Conservation (phyloP, 2,329 filamentous ascomycete genomes). For the Metarhizium brunneum region DNA sequence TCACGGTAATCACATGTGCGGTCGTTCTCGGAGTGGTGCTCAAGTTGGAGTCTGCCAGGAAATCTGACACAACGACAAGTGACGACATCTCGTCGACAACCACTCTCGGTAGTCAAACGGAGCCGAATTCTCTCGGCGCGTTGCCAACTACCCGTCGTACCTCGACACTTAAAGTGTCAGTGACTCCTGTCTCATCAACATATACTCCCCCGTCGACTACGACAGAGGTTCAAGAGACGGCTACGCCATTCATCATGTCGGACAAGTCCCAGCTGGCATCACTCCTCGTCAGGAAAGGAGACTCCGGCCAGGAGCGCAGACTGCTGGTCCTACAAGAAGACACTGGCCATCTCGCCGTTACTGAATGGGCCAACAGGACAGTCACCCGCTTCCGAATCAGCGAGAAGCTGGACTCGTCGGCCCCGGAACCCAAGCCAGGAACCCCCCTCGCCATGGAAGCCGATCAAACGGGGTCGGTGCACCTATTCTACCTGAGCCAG, state of each 20-base stretch:
- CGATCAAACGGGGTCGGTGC: slow-evolving; percentile 9
- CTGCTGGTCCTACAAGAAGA: slow-evolving; percentile 15
- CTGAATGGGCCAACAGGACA: slow-evolving; percentile 6
- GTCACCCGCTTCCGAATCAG: slow-evolving; percentile 5
- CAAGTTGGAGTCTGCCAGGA: slow-evolving; percentile 5
- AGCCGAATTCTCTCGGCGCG: background rate
- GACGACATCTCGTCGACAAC: background rate
- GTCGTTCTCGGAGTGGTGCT: slow-evolving; percentile 11
- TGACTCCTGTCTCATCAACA: background rate
- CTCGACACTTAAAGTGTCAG: background rate
- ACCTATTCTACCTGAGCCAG: slow-evolving; percentile 15
- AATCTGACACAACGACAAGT: background rate
- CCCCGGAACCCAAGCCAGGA: slow-evolving; percentile 8
- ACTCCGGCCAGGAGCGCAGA: slow-evolving; percentile 3
- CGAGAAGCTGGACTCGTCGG: slow-evolving; percentile 5
- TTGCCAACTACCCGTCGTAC: background rate
- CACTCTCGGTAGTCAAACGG: background rate
- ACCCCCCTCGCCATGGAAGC: slow-evolving; percentile 12
- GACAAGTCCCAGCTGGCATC: slow-evolving; percentile 11
- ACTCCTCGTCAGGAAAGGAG: slow-evolving; percentile 3
- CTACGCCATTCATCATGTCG: slow-evolving; percentile 6
- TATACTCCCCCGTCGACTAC: background rate
- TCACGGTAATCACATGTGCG: slow-evolving; percentile 4
- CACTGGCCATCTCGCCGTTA: slow-evolving; percentile 10
- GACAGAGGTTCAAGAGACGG: background rate